Conservation (phyloP, 2,329 filamentous ascomycete genomes). For the Plenodomus tracheiphilus region DNA sequence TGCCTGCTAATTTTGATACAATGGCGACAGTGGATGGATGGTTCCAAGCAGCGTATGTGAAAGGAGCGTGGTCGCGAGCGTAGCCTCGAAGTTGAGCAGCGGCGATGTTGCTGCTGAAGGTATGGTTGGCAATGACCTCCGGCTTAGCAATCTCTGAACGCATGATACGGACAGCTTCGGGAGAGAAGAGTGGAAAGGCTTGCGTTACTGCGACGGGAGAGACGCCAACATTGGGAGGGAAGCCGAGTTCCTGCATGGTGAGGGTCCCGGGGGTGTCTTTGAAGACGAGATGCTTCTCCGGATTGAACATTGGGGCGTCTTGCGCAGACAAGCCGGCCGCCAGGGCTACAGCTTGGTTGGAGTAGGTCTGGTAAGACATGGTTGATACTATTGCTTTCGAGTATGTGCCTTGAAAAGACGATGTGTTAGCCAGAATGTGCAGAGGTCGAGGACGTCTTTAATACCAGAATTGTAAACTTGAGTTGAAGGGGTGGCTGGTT, state of each 20-base stretch:
- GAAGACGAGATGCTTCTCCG: constrained; percentile 60
- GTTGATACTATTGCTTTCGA: neutral
- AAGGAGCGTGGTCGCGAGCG: constrained; percentile 63
- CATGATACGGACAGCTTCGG: constrained; percentile 65
- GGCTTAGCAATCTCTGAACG: constrained; percentile 63
- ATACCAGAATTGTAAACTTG: too few species aligned
- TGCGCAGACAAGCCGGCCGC: constrained; percentile 1
- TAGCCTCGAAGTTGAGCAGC: constrained; percentile 60
- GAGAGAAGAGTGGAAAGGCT: constrained; percentile 65
- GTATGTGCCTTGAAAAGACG: neutral
- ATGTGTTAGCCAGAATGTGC: neutral
- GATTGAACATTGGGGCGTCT: constrained; percentile 52
- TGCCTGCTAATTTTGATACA: constrained; percentile 60
- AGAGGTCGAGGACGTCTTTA: too few species aligned
- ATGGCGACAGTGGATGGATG: constrained; percentile 57
- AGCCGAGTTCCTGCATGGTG: constrained; percentile 66
- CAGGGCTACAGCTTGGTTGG: neutral
- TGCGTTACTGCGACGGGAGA: constrained; percentile 67
- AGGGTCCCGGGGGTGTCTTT: constrained; percentile 55
- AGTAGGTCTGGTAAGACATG: neutral
- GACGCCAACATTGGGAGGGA: constrained; percentile 58
- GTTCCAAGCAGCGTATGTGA: constrained; percentile 66
- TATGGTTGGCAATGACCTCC: constrained; percentile 60
- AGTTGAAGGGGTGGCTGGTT: too few species aligned
- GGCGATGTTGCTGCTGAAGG: constrained; percentile 62